A percentile compares a stretch with the other conserved stretches of the same genome.
phyloP scores from a whole-genome alignment of 768 basidiomycete genomes.

The Lactarius akahatsu region DNA sequence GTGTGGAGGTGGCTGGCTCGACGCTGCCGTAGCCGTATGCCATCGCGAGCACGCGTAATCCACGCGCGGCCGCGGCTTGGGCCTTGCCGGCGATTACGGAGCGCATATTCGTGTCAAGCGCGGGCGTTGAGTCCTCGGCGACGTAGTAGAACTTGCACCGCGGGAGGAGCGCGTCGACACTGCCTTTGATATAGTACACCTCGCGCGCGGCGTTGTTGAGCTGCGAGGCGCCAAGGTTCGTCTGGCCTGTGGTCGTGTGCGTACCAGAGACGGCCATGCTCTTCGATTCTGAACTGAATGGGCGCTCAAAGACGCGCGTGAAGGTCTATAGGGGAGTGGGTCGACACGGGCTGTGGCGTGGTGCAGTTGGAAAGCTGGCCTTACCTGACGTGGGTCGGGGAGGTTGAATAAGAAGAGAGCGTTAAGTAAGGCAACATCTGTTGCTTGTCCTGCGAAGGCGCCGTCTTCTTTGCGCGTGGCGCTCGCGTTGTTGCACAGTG shows the following conservation, averaged over 20 bases:
- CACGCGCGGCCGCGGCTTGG: constrained; percentile 65
- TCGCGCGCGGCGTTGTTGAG: constrained; percentile 49
- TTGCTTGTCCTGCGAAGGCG: constrained; percentile 79
- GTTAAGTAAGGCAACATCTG: constrained; percentile 89
- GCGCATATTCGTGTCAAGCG: constrained; percentile 66
- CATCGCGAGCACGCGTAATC: constrained; percentile 88
- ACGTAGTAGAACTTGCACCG: constrained; percentile 90
- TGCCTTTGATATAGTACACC: constrained; percentile 89
- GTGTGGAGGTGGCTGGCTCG: constrained; percentile 37
- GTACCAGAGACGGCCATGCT: constrained; percentile 88
- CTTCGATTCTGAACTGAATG: constrained; percentile 93
- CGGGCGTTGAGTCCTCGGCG: constrained; percentile 83
- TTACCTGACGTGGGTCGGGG: constrained; percentile 68
- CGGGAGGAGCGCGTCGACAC: constrained; percentile 83
- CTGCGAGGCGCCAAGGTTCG: constrained; percentile 31
- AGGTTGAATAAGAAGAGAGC: constrained; percentile 66
- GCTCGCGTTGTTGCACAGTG: constrained; percentile 87
- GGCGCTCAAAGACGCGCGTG: constrained; percentile 70
- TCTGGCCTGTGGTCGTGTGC: constrained; percentile 43
- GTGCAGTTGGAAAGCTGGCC: constrained; percentile 32
- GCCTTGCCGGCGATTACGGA: constrained; percentile 71
- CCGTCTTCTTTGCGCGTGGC: constrained; percentile 63
- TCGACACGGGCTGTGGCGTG: background rate
- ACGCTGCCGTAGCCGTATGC: constrained; percentile 77
- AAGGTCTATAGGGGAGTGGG: constrained; percentile 49